Conservation (phyloP, 148 eudicot species). For the Polygonum aviculare region DNA sequence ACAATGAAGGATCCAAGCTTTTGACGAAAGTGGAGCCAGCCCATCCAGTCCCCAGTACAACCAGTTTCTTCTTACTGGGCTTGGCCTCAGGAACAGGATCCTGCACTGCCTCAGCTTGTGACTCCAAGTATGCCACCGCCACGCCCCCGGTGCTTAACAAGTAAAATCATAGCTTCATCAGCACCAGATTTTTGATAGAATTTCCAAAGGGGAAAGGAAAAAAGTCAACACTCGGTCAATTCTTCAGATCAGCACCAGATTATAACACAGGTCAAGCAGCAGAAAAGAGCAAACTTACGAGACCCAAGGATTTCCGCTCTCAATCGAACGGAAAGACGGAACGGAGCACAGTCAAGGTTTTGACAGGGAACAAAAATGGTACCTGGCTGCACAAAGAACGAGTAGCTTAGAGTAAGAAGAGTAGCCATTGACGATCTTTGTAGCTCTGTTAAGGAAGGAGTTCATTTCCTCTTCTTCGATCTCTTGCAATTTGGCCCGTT, state of each 20-base stretch:
- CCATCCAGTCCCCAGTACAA: slow-evolving; percentile 92
- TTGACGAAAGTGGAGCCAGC: slow-evolving; percentile 72
- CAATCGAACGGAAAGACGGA: neutral
- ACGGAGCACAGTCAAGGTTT: neutral
- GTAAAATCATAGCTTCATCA: neutral
- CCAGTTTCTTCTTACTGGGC: slow-evolving; percentile 45
- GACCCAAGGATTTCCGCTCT: neutral
- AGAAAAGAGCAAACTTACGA: neutral
- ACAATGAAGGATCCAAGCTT: slow-evolving; percentile 54
- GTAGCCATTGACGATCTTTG: slow-evolving; percentile 24
- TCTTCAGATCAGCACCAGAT: neutral
- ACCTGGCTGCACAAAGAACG: slow-evolving; percentile 47
- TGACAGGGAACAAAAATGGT: neutral
- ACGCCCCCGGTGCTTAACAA: slow-evolving; percentile 56
- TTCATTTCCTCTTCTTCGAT: neutral
- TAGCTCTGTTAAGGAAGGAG: slow-evolving; percentile 20
- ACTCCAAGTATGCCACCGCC: slow-evolving; percentile 60
- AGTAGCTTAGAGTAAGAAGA: slow-evolving; percentile 37
- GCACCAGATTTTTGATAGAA: too few species aligned
- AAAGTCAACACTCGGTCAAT: neutral
- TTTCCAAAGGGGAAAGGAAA: neutral
- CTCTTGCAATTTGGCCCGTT: neutral
- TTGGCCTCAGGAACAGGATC: slow-evolving; percentile 17
- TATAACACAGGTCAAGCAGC: neutral
- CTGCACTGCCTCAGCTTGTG: slow-evolving; percentile 25